These are phyloP conservation scores for Microglena sp. DNA, from an alignment of 139 green algal species.

Conservation along the genomic window DNA sequence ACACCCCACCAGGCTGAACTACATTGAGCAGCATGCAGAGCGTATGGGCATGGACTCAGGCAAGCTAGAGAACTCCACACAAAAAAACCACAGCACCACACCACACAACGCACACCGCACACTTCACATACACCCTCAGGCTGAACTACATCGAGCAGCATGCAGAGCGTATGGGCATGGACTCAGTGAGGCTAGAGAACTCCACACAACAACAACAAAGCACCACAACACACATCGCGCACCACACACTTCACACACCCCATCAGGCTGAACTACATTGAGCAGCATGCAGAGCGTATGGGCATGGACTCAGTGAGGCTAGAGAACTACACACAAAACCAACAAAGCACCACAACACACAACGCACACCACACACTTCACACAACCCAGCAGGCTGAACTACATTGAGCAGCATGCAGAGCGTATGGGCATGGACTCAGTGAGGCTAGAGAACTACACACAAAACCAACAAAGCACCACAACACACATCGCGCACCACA, in stretches of 20 bases:
- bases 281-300: slow-evolving; percentile 55
- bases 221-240: no score
- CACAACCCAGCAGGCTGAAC: slow-evolving; percentile 64
- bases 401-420: slow-evolving; percentile 69
- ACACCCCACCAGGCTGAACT: slow-evolving; percentile 63
- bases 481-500: no score
- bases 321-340: no score
- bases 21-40: slow-evolving; percentile 64
- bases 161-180: slow-evolving; percentile 47
- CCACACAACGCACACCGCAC: no score
- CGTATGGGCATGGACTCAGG: slow-evolving; percentile 54
- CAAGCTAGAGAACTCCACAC: slow-evolving; percentile 36
- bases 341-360: no score
- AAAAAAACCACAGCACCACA: no score
- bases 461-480: no score
- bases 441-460: slow-evolving; percentile 41
- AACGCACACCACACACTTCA: no score
- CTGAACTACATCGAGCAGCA: slow-evolving; percentile 79
- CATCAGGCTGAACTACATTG: slow-evolving; percentile 65
- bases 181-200: slow-evolving; percentile 43
- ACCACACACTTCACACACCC: no score
- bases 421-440: slow-evolving; percentile 49
- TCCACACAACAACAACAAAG: no score
- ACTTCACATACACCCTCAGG: no score
- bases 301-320: slow-evolving; percentile 54